Evolutionary conservation across 2,329 filamentous ascomycete species (phyloP).

Genomic region (Aspergillus intermedius): DNA sequence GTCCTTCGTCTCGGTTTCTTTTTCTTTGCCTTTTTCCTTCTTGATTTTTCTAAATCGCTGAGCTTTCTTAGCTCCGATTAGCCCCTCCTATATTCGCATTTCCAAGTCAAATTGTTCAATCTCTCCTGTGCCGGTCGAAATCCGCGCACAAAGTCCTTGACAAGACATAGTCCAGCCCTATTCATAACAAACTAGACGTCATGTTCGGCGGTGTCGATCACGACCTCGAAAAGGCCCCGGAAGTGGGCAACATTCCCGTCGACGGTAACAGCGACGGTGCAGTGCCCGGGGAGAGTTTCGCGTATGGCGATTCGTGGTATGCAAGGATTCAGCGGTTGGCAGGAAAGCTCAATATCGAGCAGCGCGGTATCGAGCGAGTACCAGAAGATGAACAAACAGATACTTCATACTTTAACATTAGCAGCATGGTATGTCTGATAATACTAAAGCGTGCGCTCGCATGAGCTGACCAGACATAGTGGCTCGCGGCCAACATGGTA

Average conservation of each 20-base stretch:
- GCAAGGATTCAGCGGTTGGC: slow-evolving; percentile 58
- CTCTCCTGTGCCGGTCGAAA: slow-evolving; percentile 11
- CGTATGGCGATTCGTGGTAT: slow-evolving; percentile 50
- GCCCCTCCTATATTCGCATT: neutral
- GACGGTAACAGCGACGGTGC: slow-evolving; percentile 37
- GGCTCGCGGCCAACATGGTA: slow-evolving; percentile 73
- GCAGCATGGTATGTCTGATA: slow-evolving; percentile 57
- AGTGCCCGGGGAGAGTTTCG: slow-evolving; percentile 54
- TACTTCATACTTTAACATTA: slow-evolving; percentile 58
- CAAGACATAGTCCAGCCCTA: neutral
- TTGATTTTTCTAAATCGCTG: slow-evolving; percentile 11
- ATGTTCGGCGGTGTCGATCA: slow-evolving; percentile 16
- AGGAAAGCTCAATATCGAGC: slow-evolving; percentile 61
- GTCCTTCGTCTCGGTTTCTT: slow-evolving; percentile 7
- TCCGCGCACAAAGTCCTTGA: slow-evolving; percentile 3
- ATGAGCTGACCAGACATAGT: slow-evolving; percentile 41
- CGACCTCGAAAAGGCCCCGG: slow-evolving; percentile 30
- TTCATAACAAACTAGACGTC: slow-evolving; percentile 10
- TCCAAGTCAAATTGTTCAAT: slow-evolving; percentile 2
- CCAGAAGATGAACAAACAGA: slow-evolving; percentile 63
- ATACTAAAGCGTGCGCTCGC: slow-evolving; percentile 4
- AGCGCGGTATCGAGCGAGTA: slow-evolving; percentile 69
- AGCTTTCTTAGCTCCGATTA: slow-evolving; percentile 16
- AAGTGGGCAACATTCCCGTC: slow-evolving; percentile 19
- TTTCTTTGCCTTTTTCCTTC: slow-evolving; percentile 4